These are phyloP conservation scores for Dactylellina drechsleri DNA, from an alignment of 2,329 filamentous ascomycete genomes.

Conservation along the genomic window DNA sequence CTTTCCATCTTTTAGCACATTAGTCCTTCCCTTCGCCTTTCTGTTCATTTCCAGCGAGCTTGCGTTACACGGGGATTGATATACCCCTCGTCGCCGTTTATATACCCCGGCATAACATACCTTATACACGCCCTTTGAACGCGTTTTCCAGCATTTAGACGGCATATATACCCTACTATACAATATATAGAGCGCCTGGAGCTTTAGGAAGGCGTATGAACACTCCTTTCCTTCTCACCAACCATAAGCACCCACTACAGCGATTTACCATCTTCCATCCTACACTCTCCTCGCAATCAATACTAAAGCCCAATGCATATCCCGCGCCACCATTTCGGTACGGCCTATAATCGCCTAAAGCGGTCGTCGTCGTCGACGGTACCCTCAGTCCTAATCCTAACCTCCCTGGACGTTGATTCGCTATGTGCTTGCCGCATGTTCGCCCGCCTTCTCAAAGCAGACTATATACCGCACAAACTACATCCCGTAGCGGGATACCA, in stretches of 20 bases:
- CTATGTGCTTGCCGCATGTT: slow-evolving; percentile 95
- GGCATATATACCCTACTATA: not conserved
- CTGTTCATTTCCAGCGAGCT: slow-evolving; percentile 3
- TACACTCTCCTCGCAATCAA: no score
- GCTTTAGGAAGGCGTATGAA: not conserved
- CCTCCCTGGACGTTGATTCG: slow-evolving; percentile 92
- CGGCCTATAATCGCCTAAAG: slow-evolving; percentile 89
- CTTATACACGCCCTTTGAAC: slow-evolving; percentile 17
- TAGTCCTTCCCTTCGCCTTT: not conserved
- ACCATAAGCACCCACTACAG: not conserved
- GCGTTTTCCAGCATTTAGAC: slow-evolving; percentile 18
- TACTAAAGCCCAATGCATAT: slow-evolving; percentile 79
- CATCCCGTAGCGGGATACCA: slow-evolving; percentile 92
- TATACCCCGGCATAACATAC: not conserved
- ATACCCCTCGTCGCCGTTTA: slow-evolving; percentile 20
- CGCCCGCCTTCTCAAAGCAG: slow-evolving; percentile 90
- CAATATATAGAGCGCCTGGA: not conserved
- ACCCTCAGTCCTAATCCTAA: slow-evolving; percentile 88
- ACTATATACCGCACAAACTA: slow-evolving; percentile 98
- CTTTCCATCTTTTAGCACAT: not conserved
- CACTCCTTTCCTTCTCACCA: not conserved
- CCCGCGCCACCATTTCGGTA: slow-evolving; percentile 85
- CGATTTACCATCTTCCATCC: slow-evolving; percentile 1
- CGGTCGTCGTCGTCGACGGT: slow-evolving; percentile 80
- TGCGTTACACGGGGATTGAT: slow-evolving; percentile 2